phyloP scores from a whole-genome alignment of 2,329 filamentous ascomycete genomes.

The Neonectria faginata region DNA sequence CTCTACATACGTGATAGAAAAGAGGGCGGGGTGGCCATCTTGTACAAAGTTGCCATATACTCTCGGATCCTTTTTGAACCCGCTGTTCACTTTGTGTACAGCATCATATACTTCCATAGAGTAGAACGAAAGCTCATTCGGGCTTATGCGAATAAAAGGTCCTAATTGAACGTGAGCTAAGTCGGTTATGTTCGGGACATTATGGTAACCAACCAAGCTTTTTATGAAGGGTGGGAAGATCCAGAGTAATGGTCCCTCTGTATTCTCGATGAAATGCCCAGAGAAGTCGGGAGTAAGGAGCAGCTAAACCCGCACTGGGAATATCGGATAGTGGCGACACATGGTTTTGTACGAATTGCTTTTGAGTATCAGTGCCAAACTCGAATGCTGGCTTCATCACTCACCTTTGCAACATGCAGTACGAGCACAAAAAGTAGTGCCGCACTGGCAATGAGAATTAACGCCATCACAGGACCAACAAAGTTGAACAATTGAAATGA shows the following conservation, averaged over 20 bases:
- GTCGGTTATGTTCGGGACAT: neutral
- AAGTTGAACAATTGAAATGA: neutral
- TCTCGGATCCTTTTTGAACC: constrained; percentile 43
- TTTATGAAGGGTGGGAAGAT: constrained; percentile 41
- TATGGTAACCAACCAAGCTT: constrained; percentile 26
- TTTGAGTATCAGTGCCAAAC: neutral
- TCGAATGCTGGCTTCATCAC: neutral
- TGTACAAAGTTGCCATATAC: constrained; percentile 47
- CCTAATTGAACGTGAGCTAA: constrained; percentile 17
- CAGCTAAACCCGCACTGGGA: constrained; percentile 36
- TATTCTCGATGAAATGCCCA: constrained; percentile 42
- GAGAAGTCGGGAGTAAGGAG: constrained; percentile 37
- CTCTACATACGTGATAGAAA: constrained; percentile 42
- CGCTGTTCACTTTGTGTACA: constrained; percentile 42
- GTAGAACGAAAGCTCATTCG: constrained; percentile 45
- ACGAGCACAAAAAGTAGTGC: neutral
- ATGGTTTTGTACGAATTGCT: constrained; percentile 8
- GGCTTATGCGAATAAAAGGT: constrained; percentile 38
- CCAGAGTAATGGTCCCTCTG: constrained; percentile 36
- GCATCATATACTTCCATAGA: constrained; percentile 42
- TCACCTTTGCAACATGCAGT: neutral
- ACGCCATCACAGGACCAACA: neutral
- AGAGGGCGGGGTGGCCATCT: constrained; percentile 44
- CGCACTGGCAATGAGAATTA: neutral
- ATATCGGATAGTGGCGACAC: constrained; percentile 34